Base-by-base conservation (phyloP, 148 eudicot species). In the Fagopyrum esculentum region DNA sequence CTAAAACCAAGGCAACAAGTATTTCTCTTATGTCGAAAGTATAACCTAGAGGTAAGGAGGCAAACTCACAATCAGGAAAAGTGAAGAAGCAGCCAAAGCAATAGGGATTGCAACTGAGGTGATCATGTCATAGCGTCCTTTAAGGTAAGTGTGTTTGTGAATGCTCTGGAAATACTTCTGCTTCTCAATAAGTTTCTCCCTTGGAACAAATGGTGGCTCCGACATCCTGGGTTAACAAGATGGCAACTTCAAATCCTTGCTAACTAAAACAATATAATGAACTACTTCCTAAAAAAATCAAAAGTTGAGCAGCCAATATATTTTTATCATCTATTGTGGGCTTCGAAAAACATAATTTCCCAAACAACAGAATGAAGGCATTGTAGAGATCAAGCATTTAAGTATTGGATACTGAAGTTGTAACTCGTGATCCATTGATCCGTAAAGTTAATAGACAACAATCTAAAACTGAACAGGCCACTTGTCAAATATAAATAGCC, bases 21-120 rank as follows among this genome's bases (percentile, higher is more conserved):
- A 44, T 45, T 35, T 9, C 46, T 45, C 44, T 3, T 71, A 17
- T 40, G 35, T 5, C 46, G 48, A 29, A 22, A 59, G 64, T 59
- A 59, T 6, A 59, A 8, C 6, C 6, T 30, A 6, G 49, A 26
- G 22, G 47, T 71, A 71, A n/a, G 29, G 50, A 69, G 73, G 73
- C 72, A 51, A 30, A 84, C 91, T 84, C 70, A 89, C 91, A 79
- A 88, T 83, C 29, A 88, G 57, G 68, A 73, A 83, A 8, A 85
- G 12, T 29, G 76, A 78, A 1, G 90, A 30, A 51, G 78, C 86
- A 16, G 91, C 89, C 83, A 90, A 76, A 71, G 90, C 90, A 69
- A 80, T 77, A 68, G 95, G 91, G 73, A 90, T 90, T 85, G 90
- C 91, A 72, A 88, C 91, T 17, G 90, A 90, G 29, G 95, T 88